phyloP scores from a whole-genome alignment of 2,329 filamentous ascomycete genomes.

The Fusarium citri region DNA sequence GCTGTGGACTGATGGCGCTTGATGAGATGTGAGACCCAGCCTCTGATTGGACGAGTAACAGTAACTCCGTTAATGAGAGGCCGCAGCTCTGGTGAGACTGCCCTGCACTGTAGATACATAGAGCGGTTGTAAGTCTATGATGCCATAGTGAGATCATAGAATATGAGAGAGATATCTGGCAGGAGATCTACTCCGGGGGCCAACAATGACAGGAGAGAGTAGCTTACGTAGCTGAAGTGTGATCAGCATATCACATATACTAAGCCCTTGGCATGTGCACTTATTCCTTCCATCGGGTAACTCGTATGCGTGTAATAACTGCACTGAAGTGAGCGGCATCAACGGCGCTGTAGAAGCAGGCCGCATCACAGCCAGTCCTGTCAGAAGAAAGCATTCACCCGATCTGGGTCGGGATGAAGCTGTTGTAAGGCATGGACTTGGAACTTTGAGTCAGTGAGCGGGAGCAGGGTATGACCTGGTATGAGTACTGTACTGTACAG shows the following conservation, averaged over 20 bases:
- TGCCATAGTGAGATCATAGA: slow-evolving; percentile 12
- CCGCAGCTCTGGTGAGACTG: slow-evolving; percentile 34
- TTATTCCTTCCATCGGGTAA: not conserved
- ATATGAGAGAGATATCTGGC: slow-evolving; percentile 17
- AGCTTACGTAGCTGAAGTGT: not conserved
- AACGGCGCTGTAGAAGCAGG: slow-evolving; percentile 8
- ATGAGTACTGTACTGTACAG: not conserved
- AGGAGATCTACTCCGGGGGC: slow-evolving; percentile 8
- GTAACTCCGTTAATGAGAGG: not conserved
- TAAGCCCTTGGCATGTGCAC: slow-evolving; percentile 10
- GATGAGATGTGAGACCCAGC: slow-evolving; percentile 35
- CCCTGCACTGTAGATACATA: not conserved
- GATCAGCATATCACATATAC: slow-evolving; percentile 3
- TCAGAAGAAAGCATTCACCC: not conserved
- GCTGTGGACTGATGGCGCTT: slow-evolving; percentile 23
- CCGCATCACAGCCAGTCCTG: not conserved
- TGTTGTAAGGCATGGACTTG: not conserved
- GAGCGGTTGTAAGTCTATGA: slow-evolving; percentile 33
- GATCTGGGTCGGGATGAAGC: not conserved
- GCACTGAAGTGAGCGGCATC: not conserved
- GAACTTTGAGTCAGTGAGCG: not conserved
- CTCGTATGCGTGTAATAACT: not conserved
- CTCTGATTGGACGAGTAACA: slow-evolving; percentile 8
- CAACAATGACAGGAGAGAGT: not conserved
- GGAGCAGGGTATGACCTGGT: slow-evolving; percentile 22